These are phyloP conservation scores for Leucocoprinus leucothites DNA, from an alignment of 768 basidiomycete species.

Conservation along the genomic window DNA sequence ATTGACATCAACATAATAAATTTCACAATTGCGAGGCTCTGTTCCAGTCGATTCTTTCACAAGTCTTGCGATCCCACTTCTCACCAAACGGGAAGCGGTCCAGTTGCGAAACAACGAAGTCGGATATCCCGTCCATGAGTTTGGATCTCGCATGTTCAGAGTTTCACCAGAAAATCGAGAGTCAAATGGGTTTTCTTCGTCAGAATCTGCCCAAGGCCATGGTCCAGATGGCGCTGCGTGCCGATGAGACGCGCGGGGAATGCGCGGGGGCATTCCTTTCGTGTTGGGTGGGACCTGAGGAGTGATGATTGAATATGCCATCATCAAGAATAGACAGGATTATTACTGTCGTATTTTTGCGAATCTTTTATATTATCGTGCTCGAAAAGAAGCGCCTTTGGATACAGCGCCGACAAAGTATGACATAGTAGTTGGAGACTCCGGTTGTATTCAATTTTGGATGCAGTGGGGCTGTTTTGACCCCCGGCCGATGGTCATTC, in stretches of 20 bases:
- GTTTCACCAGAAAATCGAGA: conserved; percentile 24
- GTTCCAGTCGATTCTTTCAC: neutral
- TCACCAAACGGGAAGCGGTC: conserved; percentile 36
- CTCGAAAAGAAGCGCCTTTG: neutral
- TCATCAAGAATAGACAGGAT: neutral
- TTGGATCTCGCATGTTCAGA: conserved; percentile 21
- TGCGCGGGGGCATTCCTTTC: conserved; percentile 8
- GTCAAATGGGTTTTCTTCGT: conserved; percentile 22
- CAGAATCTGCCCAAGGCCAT: conserved; percentile 38
- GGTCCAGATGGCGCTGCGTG: conserved; percentile 40
- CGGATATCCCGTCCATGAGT: conserved; percentile 33
- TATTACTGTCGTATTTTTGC: neutral
- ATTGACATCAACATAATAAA: conserved; percentile 37
- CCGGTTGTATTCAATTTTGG: too few species aligned
- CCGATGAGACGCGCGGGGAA: conserved; percentile 33
- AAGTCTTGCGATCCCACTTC: conserved; percentile 28
- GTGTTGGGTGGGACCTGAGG: conserved; percentile 9
- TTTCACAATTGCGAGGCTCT: conserved; percentile 17
- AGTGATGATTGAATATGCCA: conserved; percentile 6
- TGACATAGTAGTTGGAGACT: neutral
- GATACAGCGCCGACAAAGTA: neutral
- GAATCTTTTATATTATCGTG: too few species aligned
- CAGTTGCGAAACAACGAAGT: conserved; percentile 48
- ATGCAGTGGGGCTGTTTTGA: too few species aligned
- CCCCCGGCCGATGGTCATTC: too few species aligned